phyloP scores from a whole-genome alignment of 1,284 basidiomycete genomes.

The Cutaneotrichosporon cyanovorans region DNA sequence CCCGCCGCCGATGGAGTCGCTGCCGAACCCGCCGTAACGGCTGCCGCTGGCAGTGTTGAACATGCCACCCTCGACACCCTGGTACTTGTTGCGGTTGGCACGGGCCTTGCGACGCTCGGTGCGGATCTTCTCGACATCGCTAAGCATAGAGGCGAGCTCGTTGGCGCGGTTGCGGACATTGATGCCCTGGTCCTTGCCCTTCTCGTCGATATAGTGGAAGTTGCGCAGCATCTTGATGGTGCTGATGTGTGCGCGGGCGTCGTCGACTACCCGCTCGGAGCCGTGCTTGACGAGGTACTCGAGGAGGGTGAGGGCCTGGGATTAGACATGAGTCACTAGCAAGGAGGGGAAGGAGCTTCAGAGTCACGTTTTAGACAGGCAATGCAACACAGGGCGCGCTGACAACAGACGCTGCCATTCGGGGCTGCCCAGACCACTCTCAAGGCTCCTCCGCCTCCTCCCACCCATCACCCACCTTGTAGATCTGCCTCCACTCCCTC shows the following conservation, averaged over 20 bases:
- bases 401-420: too few species aligned
- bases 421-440: neutral
- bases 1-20: constrained; percentile 53
- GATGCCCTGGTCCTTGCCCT: constrained; percentile 97
- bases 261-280: constrained; percentile 96
- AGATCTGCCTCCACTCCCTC: constrained; percentile 96
- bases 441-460: neutral
- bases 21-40: constrained; percentile 77
- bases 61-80: constrained; percentile 51
- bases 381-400: too few species aligned
- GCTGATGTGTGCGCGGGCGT: constrained; percentile 86
- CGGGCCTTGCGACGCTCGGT: constrained; percentile 87
- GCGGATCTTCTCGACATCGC: constrained; percentile 86
- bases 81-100: constrained; percentile 84
- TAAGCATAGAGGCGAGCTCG: constrained; percentile 80
- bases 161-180: constrained; percentile 65
- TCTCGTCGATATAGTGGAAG: constrained; percentile 98
- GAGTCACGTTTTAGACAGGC: too few species aligned
- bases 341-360: too few species aligned
- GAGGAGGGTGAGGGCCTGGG: constrained; percentile 78
- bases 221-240: constrained; percentile 96
- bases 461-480: constrained; percentile 60
- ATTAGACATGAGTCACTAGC: neutral
- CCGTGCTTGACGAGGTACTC: constrained; percentile 97
- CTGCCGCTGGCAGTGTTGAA: constrained; percentile 45